These are phyloP conservation scores for Apophysomyces trapeziformis DNA, from an alignment of 371 early-diverging fungal species.

Conservation along the genomic window DNA sequence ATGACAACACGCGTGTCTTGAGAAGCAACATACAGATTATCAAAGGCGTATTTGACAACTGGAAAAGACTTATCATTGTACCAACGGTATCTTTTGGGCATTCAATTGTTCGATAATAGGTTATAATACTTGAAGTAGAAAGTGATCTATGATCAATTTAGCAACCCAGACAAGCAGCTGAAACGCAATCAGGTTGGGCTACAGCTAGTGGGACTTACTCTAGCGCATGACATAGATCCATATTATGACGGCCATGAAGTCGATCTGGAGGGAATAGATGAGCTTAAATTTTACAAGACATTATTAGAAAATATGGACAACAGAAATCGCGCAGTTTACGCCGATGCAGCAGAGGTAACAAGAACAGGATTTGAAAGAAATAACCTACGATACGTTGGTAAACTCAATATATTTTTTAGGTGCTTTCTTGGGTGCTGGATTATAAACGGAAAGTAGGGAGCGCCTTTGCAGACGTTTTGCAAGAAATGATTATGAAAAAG, in stretches of 20 bases:
- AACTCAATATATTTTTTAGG: constrained; percentile 1
- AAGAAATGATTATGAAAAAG: constrained; percentile 33
- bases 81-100: constrained; percentile 61
- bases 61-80: constrained; percentile 53
- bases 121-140: constrained; percentile 29
- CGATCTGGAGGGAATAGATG: constrained; percentile 45
- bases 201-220: constrained; percentile 54
- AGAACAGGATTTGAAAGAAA: constrained; percentile 41
- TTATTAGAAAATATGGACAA: constrained; percentile 47
- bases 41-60: constrained; percentile 62
- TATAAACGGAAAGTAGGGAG: constrained; percentile 13
- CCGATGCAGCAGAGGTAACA: constrained; percentile 60
- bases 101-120: neutral
- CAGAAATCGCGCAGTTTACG: constrained; percentile 39
- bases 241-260: constrained; percentile 47
- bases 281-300: constrained; percentile 43
- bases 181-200: constrained; percentile 52
- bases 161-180: constrained; percentile 28
- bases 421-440: constrained; percentile 12
- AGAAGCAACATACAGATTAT: constrained; percentile 61
- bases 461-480: constrained; percentile 15
- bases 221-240: constrained; percentile 54
- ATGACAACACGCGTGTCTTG: constrained; percentile 44
- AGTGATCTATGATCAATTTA: constrained; percentile 48
- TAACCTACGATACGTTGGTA: constrained; percentile 6